phyloP scores from a whole-genome alignment of 2,329 filamentous ascomycete genomes.

The Phyllosticta citrichinensis region DNA sequence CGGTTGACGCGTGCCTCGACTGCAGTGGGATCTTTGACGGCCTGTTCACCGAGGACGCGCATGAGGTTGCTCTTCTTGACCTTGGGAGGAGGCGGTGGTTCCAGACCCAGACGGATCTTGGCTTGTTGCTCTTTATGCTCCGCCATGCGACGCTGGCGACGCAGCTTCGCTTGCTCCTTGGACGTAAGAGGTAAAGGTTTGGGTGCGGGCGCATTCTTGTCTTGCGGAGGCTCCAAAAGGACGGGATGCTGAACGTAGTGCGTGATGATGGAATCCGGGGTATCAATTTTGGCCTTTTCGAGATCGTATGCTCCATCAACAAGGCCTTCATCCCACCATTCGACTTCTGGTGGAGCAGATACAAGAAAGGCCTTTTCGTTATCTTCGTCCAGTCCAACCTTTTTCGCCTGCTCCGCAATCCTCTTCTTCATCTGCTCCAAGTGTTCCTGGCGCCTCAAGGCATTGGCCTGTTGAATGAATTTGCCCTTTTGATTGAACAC shows the following conservation, averaged over 20 bases:
- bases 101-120: conserved; percentile 83
- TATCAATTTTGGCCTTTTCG: conserved; percentile 60
- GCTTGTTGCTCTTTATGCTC: conserved; percentile 94
- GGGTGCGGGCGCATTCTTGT: conserved; percentile 64
- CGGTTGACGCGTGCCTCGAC: conserved; percentile 90
- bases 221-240: conserved; percentile 80
- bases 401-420: conserved; percentile 77
- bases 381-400: conserved; percentile 90
- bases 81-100: conserved; percentile 85
- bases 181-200: conserved; percentile 90
- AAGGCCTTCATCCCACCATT: conserved; percentile 96
- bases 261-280: conserved; percentile 78
- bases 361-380: conserved; percentile 84
- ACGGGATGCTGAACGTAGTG: conserved; percentile 89
- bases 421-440: conserved; percentile 91
- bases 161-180: conserved; percentile 83
- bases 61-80: conserved; percentile 97
- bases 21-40: conserved; percentile 91
- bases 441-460: conserved; percentile 73
- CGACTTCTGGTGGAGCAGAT: conserved; percentile 72
- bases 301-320: conserved; percentile 67
- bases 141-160: conserved; percentile 80
- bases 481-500: conserved; percentile 94
- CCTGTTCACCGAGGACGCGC: conserved; percentile 86
- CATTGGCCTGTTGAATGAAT: conserved; percentile 90